phyloP scores from a whole-genome alignment of 805 yeast genomes.

The Crinitomyces ghanaensis region DNA sequence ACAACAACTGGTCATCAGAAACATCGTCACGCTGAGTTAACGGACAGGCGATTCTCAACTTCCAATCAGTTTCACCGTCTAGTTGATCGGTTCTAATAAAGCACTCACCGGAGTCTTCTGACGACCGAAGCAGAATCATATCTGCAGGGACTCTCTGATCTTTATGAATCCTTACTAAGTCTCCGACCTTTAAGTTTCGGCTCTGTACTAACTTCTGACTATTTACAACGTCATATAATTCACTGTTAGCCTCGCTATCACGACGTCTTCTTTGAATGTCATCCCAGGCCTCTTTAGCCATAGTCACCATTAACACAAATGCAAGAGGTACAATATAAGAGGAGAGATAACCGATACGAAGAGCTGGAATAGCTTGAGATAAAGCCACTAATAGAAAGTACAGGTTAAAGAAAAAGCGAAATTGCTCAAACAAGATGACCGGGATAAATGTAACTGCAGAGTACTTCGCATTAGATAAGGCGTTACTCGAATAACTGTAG shows the following conservation, averaged over 20 bases:
- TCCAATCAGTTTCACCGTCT: constrained; percentile 99
- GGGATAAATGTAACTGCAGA: constrained; percentile 83
- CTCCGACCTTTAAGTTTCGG: constrained; percentile 71
- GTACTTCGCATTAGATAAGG: constrained; percentile 89
- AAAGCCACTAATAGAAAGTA: constrained; percentile 88
- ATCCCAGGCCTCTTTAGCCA: constrained; percentile 92
- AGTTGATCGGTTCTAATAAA: constrained; percentile 95
- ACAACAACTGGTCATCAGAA: constrained; percentile 26
- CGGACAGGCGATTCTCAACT: constrained; percentile 66
- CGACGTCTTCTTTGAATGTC: constrained; percentile 84
- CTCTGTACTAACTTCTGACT: constrained; percentile 31
- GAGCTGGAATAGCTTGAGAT: constrained; percentile 80
- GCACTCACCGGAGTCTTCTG: constrained; percentile 72
- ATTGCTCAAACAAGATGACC: constrained; percentile 82
- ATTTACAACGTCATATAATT: constrained; percentile 59
- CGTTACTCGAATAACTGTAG: constrained; percentile 45
- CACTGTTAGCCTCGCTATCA: constrained; percentile 81
- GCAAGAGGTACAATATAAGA: constrained; percentile 91
- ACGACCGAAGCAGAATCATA: constrained; percentile 69
- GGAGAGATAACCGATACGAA: constrained; percentile 86
- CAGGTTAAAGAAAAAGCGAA: constrained; percentile 89
- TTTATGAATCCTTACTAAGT: constrained; percentile 65
- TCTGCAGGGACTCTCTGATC: constrained; percentile 92
- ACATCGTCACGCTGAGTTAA: constrained; percentile 46
- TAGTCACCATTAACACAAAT: constrained; percentile 83